Percentiles rank a stretch among this genome's conserved stretches.
These are phyloP conservation scores for Ichthyophthirius multifiliis DNA, from an alignment of 169 alveolate genomes.

Conservation along the genomic window DNA sequence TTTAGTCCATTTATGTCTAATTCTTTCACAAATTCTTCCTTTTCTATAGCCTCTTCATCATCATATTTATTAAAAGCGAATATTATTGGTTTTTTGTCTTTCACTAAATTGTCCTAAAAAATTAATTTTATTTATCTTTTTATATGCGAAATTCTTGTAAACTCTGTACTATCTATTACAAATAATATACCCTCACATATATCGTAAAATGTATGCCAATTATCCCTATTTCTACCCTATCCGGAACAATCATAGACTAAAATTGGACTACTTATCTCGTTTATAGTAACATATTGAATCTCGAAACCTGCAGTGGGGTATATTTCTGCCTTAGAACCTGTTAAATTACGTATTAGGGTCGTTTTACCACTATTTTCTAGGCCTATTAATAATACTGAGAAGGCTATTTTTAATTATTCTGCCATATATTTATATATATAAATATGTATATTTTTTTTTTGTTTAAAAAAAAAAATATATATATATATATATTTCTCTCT, in stretches of 20 bases:
- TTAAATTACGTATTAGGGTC: not conserved
- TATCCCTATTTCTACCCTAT: not conserved
- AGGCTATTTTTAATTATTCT: not conserved
- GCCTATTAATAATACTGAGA: not conserved
- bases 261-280: not conserved
- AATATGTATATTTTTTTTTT: no score
- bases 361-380: not conserved
- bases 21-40: not conserved
- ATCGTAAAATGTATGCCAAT: constrained; percentile 4
- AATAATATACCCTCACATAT: not conserved
- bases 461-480: no score
- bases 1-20: not conserved
- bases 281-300: not conserved
- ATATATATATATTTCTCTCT: no score
- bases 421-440: no score
- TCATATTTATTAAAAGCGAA: not conserved
- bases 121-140: not conserved
- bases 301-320: not conserved
- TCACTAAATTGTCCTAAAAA: not conserved
- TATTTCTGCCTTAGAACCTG: not conserved
- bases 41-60: not conserved
- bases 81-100: not conserved
- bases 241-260: constrained; percentile 6
- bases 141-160: not conserved
- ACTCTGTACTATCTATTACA: not conserved